Evolutionary conservation across 1,284 basidiomycete species (phyloP).

Genomic region (Cryptococcus hybrid): DNA sequence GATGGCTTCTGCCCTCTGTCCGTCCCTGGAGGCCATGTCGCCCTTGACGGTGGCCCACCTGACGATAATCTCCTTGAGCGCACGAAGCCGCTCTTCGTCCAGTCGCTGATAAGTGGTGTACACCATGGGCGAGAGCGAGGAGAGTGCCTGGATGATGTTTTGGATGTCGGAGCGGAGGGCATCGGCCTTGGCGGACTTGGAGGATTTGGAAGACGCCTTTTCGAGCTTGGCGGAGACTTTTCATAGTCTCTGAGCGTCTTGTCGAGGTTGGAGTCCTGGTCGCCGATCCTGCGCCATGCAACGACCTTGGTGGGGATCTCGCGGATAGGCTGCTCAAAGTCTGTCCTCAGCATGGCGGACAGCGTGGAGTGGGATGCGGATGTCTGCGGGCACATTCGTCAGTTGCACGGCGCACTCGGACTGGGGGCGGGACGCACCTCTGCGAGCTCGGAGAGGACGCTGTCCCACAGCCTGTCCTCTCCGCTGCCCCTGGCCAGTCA

Average conservation of each 20-base stretch:
- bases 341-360: constrained; percentile 31
- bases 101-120: constrained; percentile 46
- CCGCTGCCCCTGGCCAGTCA: constrained; percentile 40
- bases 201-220: constrained; percentile 45
- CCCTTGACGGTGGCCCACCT: constrained; percentile 47
- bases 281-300: constrained; percentile 39
- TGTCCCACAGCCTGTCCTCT: constrained; percentile 41
- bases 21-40: constrained; percentile 41
- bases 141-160: constrained; percentile 32
- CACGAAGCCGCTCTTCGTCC: constrained; percentile 42
- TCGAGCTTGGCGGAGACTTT: constrained; percentile 39
- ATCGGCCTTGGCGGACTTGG: constrained; percentile 41
- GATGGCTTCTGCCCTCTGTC: constrained; percentile 39
- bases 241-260: constrained; percentile 48
- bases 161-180: constrained; percentile 33
- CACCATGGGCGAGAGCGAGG: constrained; percentile 40
- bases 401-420: not conserved
- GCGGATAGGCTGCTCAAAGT: constrained; percentile 42
- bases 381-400: constrained; percentile 25
- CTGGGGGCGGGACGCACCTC: constrained; percentile 34
- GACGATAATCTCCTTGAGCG: constrained; percentile 47
- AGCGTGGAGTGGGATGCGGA: constrained; percentile 41
- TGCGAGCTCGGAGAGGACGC: constrained; percentile 39
- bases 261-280: constrained; percentile 44
- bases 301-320: constrained; percentile 43